Conservation (phyloP, 345 rosid species). For the Eutrema japonicum region DNA sequence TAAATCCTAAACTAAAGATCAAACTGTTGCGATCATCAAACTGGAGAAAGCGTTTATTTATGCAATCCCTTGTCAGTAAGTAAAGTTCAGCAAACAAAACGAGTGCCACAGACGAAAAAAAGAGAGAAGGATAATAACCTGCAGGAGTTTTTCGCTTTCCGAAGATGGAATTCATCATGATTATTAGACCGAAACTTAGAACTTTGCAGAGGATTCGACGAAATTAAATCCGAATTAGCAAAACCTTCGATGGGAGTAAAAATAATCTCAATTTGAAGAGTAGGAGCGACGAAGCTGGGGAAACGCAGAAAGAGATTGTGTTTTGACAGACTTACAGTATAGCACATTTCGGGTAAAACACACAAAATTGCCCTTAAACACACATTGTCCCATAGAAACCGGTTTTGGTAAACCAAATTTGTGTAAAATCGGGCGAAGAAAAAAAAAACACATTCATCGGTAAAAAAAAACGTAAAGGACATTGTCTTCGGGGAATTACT, state of each 20-base stretch:
- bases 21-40: not conserved
- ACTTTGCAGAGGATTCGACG: not conserved
- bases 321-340: no score
- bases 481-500: no score
- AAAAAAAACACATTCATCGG: no score
- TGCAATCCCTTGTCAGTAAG: not conserved
- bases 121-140: conserved; percentile 17
- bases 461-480: no score
- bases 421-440: no score
- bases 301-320: not conserved
- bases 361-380: no score
- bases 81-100: not conserved
- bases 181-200: not conserved
- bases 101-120: not conserved
- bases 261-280: not conserved
- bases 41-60: not conserved
- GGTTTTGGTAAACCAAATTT: no score
- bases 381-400: no score
- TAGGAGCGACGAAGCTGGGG: not conserved
- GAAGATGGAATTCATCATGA: conserved; percentile 45
- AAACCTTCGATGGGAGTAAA: conserved; percentile 12
- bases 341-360: no score
- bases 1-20: not conserved
- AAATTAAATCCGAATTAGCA: not conserved
- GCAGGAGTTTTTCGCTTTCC: conserved; percentile 48